These are phyloP conservation scores for Andrographis paniculata DNA, from an alignment of 305 asterid species.

Conservation along the genomic window DNA sequence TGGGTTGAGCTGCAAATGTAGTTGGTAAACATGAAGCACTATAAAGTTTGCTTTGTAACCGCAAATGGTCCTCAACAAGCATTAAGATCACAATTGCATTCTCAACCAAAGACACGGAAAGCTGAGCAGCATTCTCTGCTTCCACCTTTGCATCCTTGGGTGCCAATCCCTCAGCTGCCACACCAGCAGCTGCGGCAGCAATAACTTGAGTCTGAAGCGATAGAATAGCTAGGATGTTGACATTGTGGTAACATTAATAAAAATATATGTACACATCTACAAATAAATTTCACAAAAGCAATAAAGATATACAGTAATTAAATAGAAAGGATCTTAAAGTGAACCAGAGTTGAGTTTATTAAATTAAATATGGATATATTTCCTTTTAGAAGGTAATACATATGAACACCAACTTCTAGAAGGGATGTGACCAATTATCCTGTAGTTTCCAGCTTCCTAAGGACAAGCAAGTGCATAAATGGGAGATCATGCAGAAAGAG, in stretches of 20 bases:
- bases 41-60: constrained; percentile 90
- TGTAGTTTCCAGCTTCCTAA: background rate
- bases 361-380: too few species aligned
- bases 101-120: constrained; percentile 97
- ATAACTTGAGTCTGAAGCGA: constrained; percentile 91
- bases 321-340: too few species aligned
- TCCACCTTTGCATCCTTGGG: constrained; percentile 86
- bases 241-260: constrained; percentile 21
- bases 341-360: too few species aligned
- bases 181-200: constrained; percentile 99
- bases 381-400: background rate
- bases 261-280: too few species aligned
- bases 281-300: too few species aligned
- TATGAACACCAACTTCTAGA: background rate
- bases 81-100: constrained; percentile 95
- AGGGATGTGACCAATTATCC: background rate
- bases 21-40: constrained; percentile 58
- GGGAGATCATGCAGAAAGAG: background rate
- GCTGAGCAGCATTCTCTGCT: constrained; percentile 98
- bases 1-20: constrained; percentile 56
- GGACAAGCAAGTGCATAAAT: background rate
- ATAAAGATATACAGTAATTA: too few species aligned
- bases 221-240: constrained; percentile 36
- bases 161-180: constrained; percentile 91
- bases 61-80: constrained; percentile 98